Percentiles rank a stretch among this genome's conserved stretches.
phyloP scores from a whole-genome alignment of 2,329 filamentous ascomycete genomes.

The Tolypocladium nubicola region DNA sequence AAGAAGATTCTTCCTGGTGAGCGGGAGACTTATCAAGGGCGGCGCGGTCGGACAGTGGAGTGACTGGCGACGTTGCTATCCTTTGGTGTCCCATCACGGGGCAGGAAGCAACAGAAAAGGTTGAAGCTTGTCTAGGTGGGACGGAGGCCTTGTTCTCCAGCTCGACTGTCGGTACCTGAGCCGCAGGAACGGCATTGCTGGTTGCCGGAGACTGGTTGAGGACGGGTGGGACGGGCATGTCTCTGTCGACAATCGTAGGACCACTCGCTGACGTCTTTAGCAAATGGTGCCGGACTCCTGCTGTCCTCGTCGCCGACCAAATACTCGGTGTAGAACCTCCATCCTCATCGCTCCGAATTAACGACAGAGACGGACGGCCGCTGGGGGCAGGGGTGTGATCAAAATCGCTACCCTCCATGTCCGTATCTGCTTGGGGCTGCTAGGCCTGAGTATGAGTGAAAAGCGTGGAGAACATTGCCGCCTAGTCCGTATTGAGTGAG shows the following conservation, averaged over 20 bases:
- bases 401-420: slow-evolving; percentile 16
- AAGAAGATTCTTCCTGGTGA: background rate
- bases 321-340: background rate
- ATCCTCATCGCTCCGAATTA: slow-evolving; percentile 7
- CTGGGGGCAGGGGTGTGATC: slow-evolving; percentile 23
- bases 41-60: background rate
- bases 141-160: slow-evolving; percentile 4
- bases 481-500: background rate
- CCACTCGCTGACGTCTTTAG: slow-evolving; percentile 12
- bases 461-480: slow-evolving; percentile 9
- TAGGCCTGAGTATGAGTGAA: slow-evolving; percentile 11
- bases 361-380: slow-evolving; percentile 14
- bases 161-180: background rate
- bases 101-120: background rate
- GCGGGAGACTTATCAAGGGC: background rate
- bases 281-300: slow-evolving; percentile 10
- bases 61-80: background rate
- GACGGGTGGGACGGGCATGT: slow-evolving; percentile 9
- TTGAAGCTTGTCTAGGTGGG: background rate
- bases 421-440: slow-evolving; percentile 6
- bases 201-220: slow-evolving; percentile 2
- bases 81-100: background rate
- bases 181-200: background rate
- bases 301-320: slow-evolving; percentile 2
- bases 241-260: slow-evolving; percentile 9